Conservation (phyloP, 164 flowering plant species). For the Vitis rupestris region DNA sequence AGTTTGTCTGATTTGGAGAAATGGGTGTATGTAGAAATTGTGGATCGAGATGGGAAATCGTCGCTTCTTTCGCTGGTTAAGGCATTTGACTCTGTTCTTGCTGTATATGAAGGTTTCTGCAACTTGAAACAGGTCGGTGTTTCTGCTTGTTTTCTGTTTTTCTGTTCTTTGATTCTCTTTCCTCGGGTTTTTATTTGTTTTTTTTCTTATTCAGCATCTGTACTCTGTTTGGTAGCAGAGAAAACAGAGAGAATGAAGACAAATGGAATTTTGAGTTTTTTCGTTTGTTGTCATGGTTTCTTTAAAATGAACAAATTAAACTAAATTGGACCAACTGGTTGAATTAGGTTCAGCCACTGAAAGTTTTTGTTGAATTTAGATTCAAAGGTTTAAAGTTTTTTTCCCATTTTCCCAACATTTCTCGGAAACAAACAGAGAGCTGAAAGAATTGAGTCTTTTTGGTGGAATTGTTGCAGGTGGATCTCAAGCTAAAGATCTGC, state of each 20-base stretch:
- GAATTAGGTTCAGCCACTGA: background rate
- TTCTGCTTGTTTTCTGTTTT: background rate
- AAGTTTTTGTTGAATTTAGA: background rate
- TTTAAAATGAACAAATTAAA: background rate
- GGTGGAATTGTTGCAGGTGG: constrained; percentile 51
- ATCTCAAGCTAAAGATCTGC: constrained; percentile 88
- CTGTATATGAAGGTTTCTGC: constrained; percentile 97
- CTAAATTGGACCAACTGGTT: background rate
- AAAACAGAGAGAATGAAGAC: background rate
- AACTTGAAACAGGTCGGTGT: constrained; percentile 79
- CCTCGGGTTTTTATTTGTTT: background rate
- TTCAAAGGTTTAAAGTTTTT: background rate
- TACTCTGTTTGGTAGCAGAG: background rate
- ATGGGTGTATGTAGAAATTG: constrained; percentile 31
- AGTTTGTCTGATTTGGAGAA: constrained; percentile 1
- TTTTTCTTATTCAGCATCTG: background rate
- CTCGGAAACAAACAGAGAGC: background rate
- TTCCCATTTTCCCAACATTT: background rate
- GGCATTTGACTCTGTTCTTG: constrained; percentile 81
- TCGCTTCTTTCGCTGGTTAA: constrained; percentile 73
- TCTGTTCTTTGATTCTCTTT: background rate
- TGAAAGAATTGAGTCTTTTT: background rate
- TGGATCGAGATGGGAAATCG: constrained; percentile 57
- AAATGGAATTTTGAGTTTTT: background rate
- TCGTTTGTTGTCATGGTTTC: background rate